Evolutionary conservation across 192 early-diverging fungal genomes (phyloP).

Genomic region (Linderina pennispora): DNA sequence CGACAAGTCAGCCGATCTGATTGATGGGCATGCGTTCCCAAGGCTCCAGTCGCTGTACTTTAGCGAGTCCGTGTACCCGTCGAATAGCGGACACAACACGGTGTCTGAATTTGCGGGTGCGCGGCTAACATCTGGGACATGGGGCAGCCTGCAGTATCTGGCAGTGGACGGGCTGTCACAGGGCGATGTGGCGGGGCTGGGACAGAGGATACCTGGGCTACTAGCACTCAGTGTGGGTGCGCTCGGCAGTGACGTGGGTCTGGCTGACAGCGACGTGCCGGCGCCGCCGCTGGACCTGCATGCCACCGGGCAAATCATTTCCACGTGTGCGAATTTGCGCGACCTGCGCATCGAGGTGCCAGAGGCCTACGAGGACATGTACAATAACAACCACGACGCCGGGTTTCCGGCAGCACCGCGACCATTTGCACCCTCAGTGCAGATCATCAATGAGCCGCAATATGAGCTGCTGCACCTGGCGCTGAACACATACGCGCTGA

Average conservation of each 20-base stretch:
- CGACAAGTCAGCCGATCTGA: not conserved
- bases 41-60: slow-evolving; percentile 10
- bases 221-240: slow-evolving; percentile 16
- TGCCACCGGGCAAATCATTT: not conserved
- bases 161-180: slow-evolving; percentile 12
- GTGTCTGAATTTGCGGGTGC: not conserved
- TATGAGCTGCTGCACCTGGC: slow-evolving; percentile 3
- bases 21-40: slow-evolving; percentile 9
- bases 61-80: slow-evolving; percentile 12
- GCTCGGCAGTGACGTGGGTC: slow-evolving; percentile 10
- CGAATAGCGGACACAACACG: slow-evolving; percentile 1
- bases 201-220: slow-evolving; percentile 3
- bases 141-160: slow-evolving; percentile 4
- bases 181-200: slow-evolving; percentile 6
- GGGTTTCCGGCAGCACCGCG: slow-evolving; percentile 1
- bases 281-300: slow-evolving; percentile 2
- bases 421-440: slow-evolving; percentile 1
- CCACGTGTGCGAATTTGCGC: slow-evolving; percentile 1
- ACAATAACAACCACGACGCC: slow-evolving; percentile 5
- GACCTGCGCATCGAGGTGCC: slow-evolving; percentile 23
- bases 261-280: slow-evolving; percentile 3
- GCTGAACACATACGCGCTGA: slow-evolving; percentile 26
- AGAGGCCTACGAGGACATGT: slow-evolving; percentile 21
- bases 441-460: not conserved
- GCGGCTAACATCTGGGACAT: slow-evolving; percentile 4